phyloP scores from a whole-genome alignment of 192 early-diverging fungal species.

The Coemansia sp. region DNA sequence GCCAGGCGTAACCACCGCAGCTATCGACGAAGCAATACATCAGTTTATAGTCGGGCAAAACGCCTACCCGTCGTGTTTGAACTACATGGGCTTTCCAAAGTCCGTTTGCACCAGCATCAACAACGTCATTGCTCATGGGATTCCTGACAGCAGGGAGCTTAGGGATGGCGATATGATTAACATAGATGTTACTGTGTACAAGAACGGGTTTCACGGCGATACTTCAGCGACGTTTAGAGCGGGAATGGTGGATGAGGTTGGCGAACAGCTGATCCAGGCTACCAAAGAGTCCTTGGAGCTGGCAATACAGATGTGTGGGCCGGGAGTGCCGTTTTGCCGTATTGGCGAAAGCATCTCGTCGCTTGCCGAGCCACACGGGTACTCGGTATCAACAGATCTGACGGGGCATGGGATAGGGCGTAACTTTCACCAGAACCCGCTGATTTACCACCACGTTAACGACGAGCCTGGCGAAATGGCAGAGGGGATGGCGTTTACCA shows the following conservation, averaged over 20 bases:
- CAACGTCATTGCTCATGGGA: constrained; percentile 83
- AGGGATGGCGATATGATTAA: constrained; percentile 72
- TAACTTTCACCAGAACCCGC: constrained; percentile 78
- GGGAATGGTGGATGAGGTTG: constrained; percentile 59
- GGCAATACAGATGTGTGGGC: constrained; percentile 68
- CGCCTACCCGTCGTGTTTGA: constrained; percentile 77
- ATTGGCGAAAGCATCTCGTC: constrained; percentile 69
- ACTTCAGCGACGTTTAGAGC: constrained; percentile 67
- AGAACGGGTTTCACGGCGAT: constrained; percentile 71
- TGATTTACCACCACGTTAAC: constrained; percentile 78
- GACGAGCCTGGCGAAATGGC: constrained; percentile 68
- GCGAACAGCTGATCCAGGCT: constrained; percentile 53
- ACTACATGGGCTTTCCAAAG: constrained; percentile 72
- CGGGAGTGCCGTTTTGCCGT: constrained; percentile 63
- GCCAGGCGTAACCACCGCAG: constrained; percentile 52
- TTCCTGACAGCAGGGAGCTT: constrained; percentile 61
- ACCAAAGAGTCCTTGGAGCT: constrained; percentile 59
- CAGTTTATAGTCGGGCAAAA: constrained; percentile 50
- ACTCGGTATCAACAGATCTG: constrained; percentile 65
- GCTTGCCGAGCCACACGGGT: constrained; percentile 47
- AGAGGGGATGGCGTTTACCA: constrained; percentile 82
- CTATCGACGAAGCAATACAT: constrained; percentile 57
- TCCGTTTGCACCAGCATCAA: constrained; percentile 79
- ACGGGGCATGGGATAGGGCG: constrained; percentile 87
- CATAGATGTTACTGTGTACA: constrained; percentile 70